Percentiles rank a stretch among this genome's conserved stretches.
phyloP scores from a whole-genome alignment of 768 basidiomycete genomes.

The Infundibulicybe gibba region DNA sequence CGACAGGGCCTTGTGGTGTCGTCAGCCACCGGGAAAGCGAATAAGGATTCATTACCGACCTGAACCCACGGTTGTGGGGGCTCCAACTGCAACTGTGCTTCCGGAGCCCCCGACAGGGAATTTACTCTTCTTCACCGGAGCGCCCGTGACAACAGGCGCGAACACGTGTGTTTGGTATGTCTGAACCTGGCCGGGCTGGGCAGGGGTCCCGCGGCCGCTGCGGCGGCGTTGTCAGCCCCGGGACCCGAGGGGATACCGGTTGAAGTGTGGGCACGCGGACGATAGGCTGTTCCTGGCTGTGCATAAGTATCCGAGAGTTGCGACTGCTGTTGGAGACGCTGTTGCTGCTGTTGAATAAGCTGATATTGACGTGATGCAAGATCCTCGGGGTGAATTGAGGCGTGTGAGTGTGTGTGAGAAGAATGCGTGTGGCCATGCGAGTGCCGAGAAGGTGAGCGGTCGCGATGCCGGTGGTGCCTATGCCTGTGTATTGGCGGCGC shows the following conservation, averaged over 20 bases:
- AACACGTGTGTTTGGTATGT: conserved; percentile 67
- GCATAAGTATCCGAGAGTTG: conserved; percentile 9
- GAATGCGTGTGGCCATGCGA: conserved; percentile 1
- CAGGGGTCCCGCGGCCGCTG: conserved; percentile 15
- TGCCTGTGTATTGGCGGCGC: background rate
- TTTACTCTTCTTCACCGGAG: conserved; percentile 66
- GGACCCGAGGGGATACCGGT: conserved; percentile 5
- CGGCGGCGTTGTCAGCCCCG: conserved; percentile 4
- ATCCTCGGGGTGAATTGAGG: conserved; percentile 9
- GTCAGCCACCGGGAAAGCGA: no score
- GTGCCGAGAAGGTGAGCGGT: conserved; percentile 3
- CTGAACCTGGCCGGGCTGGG: conserved; percentile 24
- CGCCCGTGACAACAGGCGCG: conserved; percentile 69
- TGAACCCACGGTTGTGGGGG: background rate
- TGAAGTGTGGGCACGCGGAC: conserved; percentile 2
- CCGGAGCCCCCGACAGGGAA: conserved; percentile 20
- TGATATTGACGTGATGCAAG: conserved; percentile 11
- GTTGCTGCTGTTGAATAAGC: conserved; percentile 4
- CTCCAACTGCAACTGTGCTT: background rate
- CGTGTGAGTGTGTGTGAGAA: conserved; percentile 4
- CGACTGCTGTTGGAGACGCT: conserved; percentile 6
- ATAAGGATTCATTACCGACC: background rate
- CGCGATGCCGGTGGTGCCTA: conserved; percentile 4
- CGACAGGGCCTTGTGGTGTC: background rate
- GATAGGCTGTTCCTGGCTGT: background rate